Evolutionary conservation across 441 rosid species (phyloP).

Genomic region (Corymbia calophylla): DNA sequence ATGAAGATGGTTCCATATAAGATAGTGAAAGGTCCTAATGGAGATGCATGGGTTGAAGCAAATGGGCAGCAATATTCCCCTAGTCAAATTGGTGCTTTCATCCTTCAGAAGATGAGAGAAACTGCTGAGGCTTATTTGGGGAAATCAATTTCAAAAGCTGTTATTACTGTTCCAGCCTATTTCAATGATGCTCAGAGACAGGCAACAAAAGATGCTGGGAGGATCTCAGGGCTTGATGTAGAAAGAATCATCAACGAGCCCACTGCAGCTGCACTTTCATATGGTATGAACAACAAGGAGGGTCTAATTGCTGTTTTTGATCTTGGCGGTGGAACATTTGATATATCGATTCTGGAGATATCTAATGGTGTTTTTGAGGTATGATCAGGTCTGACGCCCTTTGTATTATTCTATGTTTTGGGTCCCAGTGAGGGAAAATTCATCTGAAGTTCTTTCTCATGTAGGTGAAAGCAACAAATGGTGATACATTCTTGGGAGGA

Average conservation of each 20-base stretch:
- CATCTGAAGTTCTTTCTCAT: background rate
- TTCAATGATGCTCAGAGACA: constrained; percentile 13
- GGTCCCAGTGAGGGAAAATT: background rate
- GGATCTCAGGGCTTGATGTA: constrained; percentile 8
- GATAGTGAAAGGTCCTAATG: constrained; percentile 8
- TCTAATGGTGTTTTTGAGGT: constrained; percentile 14
- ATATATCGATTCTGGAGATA: constrained; percentile 10
- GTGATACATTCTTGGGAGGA: constrained; percentile 12
- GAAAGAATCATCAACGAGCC: constrained; percentile 15
- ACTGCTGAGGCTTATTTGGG: constrained; percentile 9
- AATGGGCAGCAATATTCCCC: constrained; percentile 5
- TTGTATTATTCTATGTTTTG: background rate
- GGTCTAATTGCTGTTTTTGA: constrained; percentile 14
- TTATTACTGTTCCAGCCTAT: constrained; percentile 10
- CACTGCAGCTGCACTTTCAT: constrained; percentile 12
- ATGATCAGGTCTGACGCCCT: background rate
- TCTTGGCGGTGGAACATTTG: constrained; percentile 13
- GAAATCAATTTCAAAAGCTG: constrained; percentile 8
- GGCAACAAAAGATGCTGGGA: constrained; percentile 13
- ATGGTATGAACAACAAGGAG: constrained; percentile 11
- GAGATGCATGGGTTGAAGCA: constrained; percentile 12
- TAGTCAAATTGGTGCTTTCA: constrained; percentile 10
- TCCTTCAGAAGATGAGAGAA: constrained; percentile 9
- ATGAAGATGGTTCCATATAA: constrained; percentile 9
- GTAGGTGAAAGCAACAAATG: constrained; percentile 13